These are phyloP conservation scores for Rhizopogon sp. DNA, from an alignment of 768 basidiomycete genomes.

Conservation along the genomic window DNA sequence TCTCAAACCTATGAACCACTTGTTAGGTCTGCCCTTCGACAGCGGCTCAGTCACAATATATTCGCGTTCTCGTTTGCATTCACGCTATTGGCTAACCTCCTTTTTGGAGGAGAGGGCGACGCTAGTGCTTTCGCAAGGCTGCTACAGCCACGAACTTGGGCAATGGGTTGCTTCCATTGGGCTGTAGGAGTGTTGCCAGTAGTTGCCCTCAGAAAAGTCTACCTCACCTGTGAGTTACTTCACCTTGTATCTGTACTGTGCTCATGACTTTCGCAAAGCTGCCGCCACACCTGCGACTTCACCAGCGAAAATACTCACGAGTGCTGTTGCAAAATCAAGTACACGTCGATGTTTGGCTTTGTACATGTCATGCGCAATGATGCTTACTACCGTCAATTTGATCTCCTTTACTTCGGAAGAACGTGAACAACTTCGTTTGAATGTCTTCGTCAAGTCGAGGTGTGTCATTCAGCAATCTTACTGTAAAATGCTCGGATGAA, in stretches of 20 bases:
- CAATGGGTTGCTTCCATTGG: conserved; percentile 43
- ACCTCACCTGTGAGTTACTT: conserved; percentile 48
- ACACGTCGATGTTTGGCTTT: conserved; percentile 40
- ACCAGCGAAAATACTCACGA: conserved; percentile 42
- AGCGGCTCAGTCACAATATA: conserved; percentile 51
- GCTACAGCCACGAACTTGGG: conserved; percentile 39
- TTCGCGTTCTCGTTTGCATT: conserved; percentile 46
- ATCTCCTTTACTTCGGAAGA: conserved; percentile 23
- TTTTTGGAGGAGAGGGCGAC: conserved; percentile 24
- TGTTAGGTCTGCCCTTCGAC: conserved; percentile 55
- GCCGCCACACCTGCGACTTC: conserved; percentile 46
- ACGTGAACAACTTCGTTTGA: conserved; percentile 37
- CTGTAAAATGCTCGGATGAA: background rate
- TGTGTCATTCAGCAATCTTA: conserved; percentile 16
- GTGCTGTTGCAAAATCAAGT: conserved; percentile 41
- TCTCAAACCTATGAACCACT: conserved; percentile 60
- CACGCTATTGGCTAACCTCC: conserved; percentile 37
- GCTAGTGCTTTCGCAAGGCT: conserved; percentile 27
- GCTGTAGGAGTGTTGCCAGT: conserved; percentile 49
- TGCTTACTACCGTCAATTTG: conserved; percentile 40
- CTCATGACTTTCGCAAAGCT: conserved; percentile 26
- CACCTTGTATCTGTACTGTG: background rate
- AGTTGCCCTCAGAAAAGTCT: conserved; percentile 51
- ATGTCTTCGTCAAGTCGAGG: conserved; percentile 66
- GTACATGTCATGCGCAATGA: conserved; percentile 44